Conservation (phyloP, 2,329 filamentous ascomycete genomes). For the Pseudogymnoascus destructans region DNA sequence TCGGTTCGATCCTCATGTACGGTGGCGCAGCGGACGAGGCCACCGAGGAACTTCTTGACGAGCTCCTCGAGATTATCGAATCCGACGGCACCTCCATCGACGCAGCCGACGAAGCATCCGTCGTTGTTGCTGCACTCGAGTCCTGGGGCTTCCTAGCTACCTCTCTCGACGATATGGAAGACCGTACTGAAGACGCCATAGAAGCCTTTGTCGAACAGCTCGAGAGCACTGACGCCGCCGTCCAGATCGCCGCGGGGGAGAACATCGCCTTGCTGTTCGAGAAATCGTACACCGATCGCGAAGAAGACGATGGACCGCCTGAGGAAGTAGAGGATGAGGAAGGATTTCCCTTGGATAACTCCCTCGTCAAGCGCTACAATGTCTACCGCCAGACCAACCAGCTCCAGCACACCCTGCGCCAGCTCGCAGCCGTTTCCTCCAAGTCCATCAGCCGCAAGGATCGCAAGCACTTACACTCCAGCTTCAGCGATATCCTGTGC, state of each 20-base stretch:
- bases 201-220: conserved; percentile 60
- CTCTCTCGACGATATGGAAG: conserved; percentile 50
- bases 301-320: conserved; percentile 34
- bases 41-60: conserved; percentile 50
- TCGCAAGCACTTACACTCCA: conserved; percentile 50
- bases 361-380: conserved; percentile 49
- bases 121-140: conserved; percentile 52
- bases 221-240: conserved; percentile 44
- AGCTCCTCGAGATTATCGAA: conserved; percentile 53
- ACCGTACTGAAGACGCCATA: conserved; percentile 48
- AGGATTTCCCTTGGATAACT: conserved; percentile 26
- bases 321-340: conserved; percentile 27
- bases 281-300: conserved; percentile 38
- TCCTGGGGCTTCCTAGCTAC: conserved; percentile 59
- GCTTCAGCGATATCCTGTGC: conserved; percentile 52
- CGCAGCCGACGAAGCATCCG: conserved; percentile 45
- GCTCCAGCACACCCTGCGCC: conserved; percentile 43
- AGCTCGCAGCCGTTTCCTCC: conserved; percentile 45
- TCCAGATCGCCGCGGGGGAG: conserved; percentile 58
- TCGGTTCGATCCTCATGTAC: conserved; percentile 49
- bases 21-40: conserved; percentile 51
- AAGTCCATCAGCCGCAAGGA: conserved; percentile 54
- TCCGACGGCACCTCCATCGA: conserved; percentile 53
- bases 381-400: conserved; percentile 52
- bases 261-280: conserved; percentile 61